phyloP scores from a whole-genome alignment of 495 filamentous ascomycete species.

The Echria macrotheca region DNA sequence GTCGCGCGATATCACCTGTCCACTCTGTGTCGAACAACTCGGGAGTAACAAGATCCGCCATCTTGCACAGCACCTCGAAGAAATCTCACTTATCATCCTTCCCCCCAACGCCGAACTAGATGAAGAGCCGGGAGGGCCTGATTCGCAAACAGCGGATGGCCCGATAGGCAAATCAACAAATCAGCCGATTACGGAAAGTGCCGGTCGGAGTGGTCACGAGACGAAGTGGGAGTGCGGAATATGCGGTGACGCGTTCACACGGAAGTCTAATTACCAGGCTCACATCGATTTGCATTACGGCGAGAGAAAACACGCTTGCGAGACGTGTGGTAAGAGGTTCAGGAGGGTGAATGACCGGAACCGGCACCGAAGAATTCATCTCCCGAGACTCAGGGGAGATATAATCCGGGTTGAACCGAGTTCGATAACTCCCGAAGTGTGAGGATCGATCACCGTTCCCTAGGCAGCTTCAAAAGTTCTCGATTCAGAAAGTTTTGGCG shows the following conservation, averaged over 20 bases:
- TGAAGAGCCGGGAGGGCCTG: too few species aligned
- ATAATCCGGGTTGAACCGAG: too few species aligned
- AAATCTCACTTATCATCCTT: conserved; percentile 1
- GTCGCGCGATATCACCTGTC: not conserved
- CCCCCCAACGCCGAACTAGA: not conserved
- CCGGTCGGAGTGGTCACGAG: too few species aligned
- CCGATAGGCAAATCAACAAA: too few species aligned
- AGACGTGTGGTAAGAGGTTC: not conserved
- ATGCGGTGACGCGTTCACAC: not conserved
- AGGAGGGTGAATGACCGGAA: not conserved
- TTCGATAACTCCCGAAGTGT: too few species aligned
- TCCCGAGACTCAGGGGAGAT: too few species aligned
- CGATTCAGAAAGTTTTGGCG: too few species aligned
- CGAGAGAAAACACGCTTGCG: not conserved
- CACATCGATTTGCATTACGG: not conserved
- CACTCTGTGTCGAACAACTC: not conserved
- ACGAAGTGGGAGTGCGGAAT: not conserved
- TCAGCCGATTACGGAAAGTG: too few species aligned
- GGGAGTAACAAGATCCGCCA: not conserved
- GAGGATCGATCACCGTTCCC: too few species aligned
- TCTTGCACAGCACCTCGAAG: not conserved
- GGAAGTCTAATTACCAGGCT: not conserved
- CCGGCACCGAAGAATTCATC: not conserved
- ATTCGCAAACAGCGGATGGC: too few species aligned
- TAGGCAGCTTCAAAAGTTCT: too few species aligned